Conservation (phyloP, 1,284 basidiomycete genomes). For the Earliella scabrosa region DNA sequence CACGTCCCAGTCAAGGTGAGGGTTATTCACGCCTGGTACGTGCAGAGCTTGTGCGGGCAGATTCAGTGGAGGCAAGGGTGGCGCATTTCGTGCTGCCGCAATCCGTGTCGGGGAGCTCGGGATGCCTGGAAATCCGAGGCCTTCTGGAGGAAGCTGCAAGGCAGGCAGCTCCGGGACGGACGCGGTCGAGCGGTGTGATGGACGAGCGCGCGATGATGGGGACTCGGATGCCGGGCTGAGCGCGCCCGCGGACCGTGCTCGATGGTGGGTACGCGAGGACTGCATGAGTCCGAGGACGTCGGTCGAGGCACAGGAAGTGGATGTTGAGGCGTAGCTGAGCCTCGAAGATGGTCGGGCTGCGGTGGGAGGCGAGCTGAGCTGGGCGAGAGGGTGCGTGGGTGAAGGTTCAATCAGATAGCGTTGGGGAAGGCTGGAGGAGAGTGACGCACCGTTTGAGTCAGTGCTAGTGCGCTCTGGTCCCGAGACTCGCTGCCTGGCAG, state of each 20-base stretch:
- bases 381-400: neutral
- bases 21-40: neutral
- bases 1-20: slow-evolving; percentile 5
- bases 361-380: neutral
- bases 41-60: slow-evolving; percentile 2
- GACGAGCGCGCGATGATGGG: slow-evolving; percentile 2
- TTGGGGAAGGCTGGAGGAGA: neutral
- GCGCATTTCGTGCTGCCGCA: neutral
- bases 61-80: neutral
- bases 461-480: neutral
- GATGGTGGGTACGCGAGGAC: slow-evolving; percentile 7
- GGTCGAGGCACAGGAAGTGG: neutral
- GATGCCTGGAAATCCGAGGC: neutral
- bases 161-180: neutral
- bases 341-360: too few relatives aligned
- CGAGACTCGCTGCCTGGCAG: neutral
- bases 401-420: neutral
- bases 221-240: neutral
- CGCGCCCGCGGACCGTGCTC: slow-evolving; percentile 17
- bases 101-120: neutral
- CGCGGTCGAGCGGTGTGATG: slow-evolving; percentile 6
- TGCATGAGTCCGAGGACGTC: neutral
- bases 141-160: neutral
- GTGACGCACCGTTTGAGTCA: neutral
- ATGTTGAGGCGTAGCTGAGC: too few relatives aligned